These are phyloP conservation scores for Amoebophrya sp. DNA, from an alignment of 169 alveolate genomes.

Conservation along the genomic window DNA sequence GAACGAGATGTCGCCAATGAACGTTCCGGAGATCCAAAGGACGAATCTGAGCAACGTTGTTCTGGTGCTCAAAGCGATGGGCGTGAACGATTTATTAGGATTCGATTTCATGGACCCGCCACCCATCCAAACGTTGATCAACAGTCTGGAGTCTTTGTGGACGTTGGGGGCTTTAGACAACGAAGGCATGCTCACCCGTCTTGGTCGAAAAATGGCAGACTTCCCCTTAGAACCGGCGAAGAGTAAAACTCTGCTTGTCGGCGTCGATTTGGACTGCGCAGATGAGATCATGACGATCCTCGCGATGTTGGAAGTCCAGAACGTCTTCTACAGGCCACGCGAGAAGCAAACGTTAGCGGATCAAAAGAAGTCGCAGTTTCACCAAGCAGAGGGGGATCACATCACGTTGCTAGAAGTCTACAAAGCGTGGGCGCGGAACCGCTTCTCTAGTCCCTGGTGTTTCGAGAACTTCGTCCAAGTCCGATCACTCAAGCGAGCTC, in stretches of 20 bases:
- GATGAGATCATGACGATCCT: constrained; percentile 94
- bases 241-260: constrained; percentile 81
- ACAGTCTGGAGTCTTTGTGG: constrained; percentile 93
- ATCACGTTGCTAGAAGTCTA: constrained; percentile 88
- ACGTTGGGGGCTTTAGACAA: constrained; percentile 98
- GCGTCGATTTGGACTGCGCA: constrained; percentile 93
- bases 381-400: constrained; percentile 95
- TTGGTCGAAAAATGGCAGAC: constrained; percentile 99
- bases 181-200: constrained; percentile 96
- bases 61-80: constrained; percentile 97
- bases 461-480: constrained; percentile 91
- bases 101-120: constrained; percentile 99
- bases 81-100: constrained; percentile 94
- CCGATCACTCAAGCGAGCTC: constrained; percentile 78
- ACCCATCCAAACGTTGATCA: constrained; percentile 88
- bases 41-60: constrained; percentile 97
- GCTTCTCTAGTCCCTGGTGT: constrained; percentile 90
- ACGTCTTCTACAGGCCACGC: constrained; percentile 92
- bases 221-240: constrained; percentile 48
- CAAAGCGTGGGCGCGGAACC: constrained; percentile 84
- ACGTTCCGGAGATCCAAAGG: constrained; percentile 98
- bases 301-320: constrained; percentile 93
- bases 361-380: constrained; percentile 84
- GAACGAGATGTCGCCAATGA: constrained; percentile 96
- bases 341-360: constrained; percentile 92